Conservation (phyloP, 768 basidiomycete species). For the Tylopilus rubrobrunneus region DNA sequence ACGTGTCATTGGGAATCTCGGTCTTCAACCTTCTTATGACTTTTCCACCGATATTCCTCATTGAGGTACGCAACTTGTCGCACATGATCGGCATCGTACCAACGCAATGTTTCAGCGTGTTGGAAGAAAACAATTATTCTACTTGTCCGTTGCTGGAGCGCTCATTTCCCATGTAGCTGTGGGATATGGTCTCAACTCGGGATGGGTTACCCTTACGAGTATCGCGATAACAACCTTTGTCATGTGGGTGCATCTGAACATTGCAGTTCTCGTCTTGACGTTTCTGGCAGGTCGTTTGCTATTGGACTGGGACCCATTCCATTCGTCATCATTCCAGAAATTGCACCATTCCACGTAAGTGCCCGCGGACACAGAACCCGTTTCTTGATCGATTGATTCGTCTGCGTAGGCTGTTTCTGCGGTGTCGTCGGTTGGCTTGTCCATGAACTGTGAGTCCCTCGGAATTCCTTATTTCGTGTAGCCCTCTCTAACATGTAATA, state of each 20-base stretch:
- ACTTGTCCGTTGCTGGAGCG: conserved; percentile 62
- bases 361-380: background rate
- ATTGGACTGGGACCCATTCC: conserved; percentile 89
- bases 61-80: conserved; percentile 52
- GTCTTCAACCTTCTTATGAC: conserved; percentile 73
- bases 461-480: background rate
- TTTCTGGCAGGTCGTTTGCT: conserved; percentile 67
- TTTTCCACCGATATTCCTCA: conserved; percentile 81
- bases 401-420: conserved; percentile 67
- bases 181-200: conserved; percentile 66
- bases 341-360: conserved; percentile 75
- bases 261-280: background rate
- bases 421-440: conserved; percentile 70
- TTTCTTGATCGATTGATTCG: background rate
- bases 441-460: conserved; percentile 56
- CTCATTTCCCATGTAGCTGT: conserved; percentile 61
- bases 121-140: conserved; percentile 69
- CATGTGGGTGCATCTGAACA: conserved; percentile 46
- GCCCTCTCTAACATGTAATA: conserved; percentile 2
- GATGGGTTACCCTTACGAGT: conserved; percentile 59
- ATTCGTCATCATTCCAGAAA: conserved; percentile 88
- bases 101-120: conserved; percentile 45
- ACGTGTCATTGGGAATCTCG: conserved; percentile 81
- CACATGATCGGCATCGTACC: conserved; percentile 1
- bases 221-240: conserved; percentile 76